Evolutionary conservation across 257 asterid genomes (phyloP), one percentile per base, ranked within the genome.

Genomic region (Ehretia macrophylla): DNA sequence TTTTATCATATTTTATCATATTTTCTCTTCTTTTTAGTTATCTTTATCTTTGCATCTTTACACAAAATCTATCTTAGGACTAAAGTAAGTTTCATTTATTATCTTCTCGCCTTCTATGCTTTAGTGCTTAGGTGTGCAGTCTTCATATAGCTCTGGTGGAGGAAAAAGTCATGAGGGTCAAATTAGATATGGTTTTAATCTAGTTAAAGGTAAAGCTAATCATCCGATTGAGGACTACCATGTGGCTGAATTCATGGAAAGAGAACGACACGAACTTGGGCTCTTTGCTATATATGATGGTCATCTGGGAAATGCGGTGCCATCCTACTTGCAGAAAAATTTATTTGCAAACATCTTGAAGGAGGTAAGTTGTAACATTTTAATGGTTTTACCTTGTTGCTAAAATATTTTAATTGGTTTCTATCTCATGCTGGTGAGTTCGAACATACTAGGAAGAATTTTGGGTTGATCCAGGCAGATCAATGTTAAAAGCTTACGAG

Each of bases 181-280:
- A 18, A 62, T 69, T 32, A 81, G 72, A 54, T 83, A 70, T 69
- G 91, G 91, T 27, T 81, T 73, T 61, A 67, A 73, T 68, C 77
- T 83, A 40, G 72, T 71, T 61, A 81, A 83, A 59, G 87, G 96
- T 45, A 80, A 78, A 62, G 94, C 94, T 32, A 79, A 35, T 68
- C 95, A 88, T 67, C 89, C 85, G 0, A 88, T 88, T 95, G 97
- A 88, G 77, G 97, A 88, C 75, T 86, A 72, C 82, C 94, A 86
- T 63, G 94, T 88, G 0, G 95, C 95, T 4, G 79, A 79, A 56
- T 83, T 69, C 48, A 68, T 59, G 10, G 59, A 32, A 57, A n/a
- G 56, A 4, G 69, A 70, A 13, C 77, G 53, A 21, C 79, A 66
- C 1, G 83, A 77, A 70, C 70, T 77, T 39, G 83, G 83, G 48